A percentile compares a stretch with the other conserved stretches of the same genome.
These are phyloP conservation scores for Vigna reflexopilosa DNA, from an alignment of 306 rosid genomes.

Conservation along the genomic window DNA sequence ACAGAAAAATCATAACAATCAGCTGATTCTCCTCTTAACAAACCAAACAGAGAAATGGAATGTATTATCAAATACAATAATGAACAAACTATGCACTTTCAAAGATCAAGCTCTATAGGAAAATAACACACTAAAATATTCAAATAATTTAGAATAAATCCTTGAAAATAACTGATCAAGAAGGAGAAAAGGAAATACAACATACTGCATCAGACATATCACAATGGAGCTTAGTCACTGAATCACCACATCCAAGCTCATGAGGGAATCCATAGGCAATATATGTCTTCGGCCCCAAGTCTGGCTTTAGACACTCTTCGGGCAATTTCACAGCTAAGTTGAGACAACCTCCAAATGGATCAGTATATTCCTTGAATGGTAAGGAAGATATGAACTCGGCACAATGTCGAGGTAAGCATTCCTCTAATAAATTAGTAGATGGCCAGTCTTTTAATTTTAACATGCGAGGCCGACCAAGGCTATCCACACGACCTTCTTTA, in stretches of 20 bases:
- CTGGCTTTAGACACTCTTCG: conserved; percentile 50
- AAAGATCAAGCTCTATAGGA: conserved; percentile 1
- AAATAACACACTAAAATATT: neutral
- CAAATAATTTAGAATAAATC: neutral
- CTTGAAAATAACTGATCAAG: neutral
- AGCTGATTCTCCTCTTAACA: neutral
- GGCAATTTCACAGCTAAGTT: conserved; percentile 69
- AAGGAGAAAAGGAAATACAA: conserved; percentile 16
- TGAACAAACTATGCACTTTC: neutral
- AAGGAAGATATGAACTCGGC: conserved; percentile 75
- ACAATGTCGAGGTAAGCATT: conserved; percentile 83
- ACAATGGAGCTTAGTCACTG: conserved; percentile 93
- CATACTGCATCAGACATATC: conserved; percentile 95
- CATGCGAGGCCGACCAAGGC: conserved; percentile 68
- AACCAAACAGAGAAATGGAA: neutral
- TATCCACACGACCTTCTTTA: conserved; percentile 51
- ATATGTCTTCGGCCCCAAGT: conserved; percentile 93
- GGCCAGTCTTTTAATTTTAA: conserved; percentile 94
- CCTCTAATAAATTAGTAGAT: conserved; percentile 73
- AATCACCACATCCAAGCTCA: conserved; percentile 94
- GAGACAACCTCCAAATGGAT: conserved; percentile 61
- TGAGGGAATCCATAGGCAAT: conserved; percentile 82
- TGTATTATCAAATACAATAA: no score
- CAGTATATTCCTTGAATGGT: conserved; percentile 80
- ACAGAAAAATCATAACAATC: neutral